A percentile compares a stretch with the other conserved stretches of the same genome.
Conservation (phyloP, 2,329 filamentous ascomycete genomes). For the Rugonectria rugulosa region DNA sequence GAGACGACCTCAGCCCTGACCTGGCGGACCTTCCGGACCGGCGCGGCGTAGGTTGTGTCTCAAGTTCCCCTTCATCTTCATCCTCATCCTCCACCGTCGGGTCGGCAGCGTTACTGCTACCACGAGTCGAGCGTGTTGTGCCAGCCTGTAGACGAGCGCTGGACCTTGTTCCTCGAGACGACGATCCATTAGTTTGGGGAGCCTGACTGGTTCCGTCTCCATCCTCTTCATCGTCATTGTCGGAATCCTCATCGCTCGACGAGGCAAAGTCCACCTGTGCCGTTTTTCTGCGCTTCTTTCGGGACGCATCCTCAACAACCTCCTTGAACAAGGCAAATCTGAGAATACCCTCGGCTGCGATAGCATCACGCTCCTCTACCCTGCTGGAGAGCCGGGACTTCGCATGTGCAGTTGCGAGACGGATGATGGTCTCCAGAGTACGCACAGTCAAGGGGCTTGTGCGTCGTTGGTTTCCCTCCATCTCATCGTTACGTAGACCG, state of each 20-base stretch:
- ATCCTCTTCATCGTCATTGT: conserved; percentile 60
- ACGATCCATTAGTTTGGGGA: conserved; percentile 36
- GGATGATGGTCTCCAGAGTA: conserved; percentile 97
- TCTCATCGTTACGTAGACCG: conserved; percentile 91
- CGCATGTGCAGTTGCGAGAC: conserved; percentile 93
- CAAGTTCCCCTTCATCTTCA: conserved; percentile 49
- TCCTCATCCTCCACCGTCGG: conserved; percentile 46
- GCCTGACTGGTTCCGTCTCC: conserved; percentile 65
- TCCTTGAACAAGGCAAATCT: conserved; percentile 98
- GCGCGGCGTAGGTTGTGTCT: conserved; percentile 47
- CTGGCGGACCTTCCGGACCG: conserved; percentile 51
- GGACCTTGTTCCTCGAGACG: conserved; percentile 42
- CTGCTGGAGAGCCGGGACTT: conserved; percentile 88
- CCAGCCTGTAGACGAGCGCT: conserved; percentile 36
- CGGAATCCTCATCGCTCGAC: conserved; percentile 65
- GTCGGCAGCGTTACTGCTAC: conserved; percentile 36
- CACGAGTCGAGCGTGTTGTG: conserved; percentile 26
- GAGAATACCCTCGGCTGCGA: conserved; percentile 87
- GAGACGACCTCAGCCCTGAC: conserved; percentile 48
- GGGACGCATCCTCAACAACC: conserved; percentile 79
- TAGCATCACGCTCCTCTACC: conserved; percentile 88
- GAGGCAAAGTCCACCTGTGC: conserved; percentile 64
- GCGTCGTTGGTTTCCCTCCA: conserved; percentile 91
- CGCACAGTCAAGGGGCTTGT: conserved; percentile 96
- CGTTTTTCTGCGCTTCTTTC: conserved; percentile 82